These are phyloP conservation scores for Saccharomyces hybrid DNA, from an alignment of 1,139 yeast genomes.

Conservation along the genomic window DNA sequence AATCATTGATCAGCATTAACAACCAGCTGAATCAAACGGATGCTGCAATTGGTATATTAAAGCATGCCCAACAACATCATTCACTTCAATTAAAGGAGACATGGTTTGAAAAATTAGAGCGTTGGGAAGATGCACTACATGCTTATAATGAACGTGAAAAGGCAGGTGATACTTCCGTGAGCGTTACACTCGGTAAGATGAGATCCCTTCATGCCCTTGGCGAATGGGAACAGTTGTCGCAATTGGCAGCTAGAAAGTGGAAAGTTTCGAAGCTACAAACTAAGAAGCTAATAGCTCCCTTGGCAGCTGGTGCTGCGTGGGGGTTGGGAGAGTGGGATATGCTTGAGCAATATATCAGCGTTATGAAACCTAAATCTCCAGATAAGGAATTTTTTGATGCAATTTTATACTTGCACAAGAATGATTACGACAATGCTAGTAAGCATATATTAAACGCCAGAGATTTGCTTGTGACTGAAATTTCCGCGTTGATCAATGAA, in stretches of 20 bases:
- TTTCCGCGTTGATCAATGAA: constrained; percentile 90
- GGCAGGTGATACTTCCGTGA: constrained; percentile 45
- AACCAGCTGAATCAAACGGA: constrained; percentile 94
- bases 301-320: constrained; percentile 99
- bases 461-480: constrained; percentile 84
- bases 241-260: constrained; percentile 87
- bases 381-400: constrained; percentile 94
- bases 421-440: constrained; percentile 77
- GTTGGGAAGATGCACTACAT: constrained; percentile 96
- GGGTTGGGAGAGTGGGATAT: constrained; percentile 95
- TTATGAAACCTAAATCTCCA: constrained; percentile 88
- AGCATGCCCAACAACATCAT: constrained; percentile 91
- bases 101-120: constrained; percentile 92
- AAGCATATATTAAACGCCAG: constrained; percentile 77
- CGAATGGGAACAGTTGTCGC: constrained; percentile 92
- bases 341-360: constrained; percentile 85
- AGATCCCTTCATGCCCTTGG: constrained; percentile 95
- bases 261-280: constrained; percentile 60
- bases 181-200: constrained; percentile 95
- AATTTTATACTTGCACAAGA: constrained; percentile 74
- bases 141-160: constrained; percentile 75
- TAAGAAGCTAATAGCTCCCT: constrained; percentile 80
- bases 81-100: constrained; percentile 90
- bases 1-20: constrained; percentile 83
- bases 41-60: constrained; percentile 94